These are phyloP conservation scores for Yamadazyma nakazawae DNA, from an alignment of 805 yeast genomes.

Conservation along the genomic window DNA sequence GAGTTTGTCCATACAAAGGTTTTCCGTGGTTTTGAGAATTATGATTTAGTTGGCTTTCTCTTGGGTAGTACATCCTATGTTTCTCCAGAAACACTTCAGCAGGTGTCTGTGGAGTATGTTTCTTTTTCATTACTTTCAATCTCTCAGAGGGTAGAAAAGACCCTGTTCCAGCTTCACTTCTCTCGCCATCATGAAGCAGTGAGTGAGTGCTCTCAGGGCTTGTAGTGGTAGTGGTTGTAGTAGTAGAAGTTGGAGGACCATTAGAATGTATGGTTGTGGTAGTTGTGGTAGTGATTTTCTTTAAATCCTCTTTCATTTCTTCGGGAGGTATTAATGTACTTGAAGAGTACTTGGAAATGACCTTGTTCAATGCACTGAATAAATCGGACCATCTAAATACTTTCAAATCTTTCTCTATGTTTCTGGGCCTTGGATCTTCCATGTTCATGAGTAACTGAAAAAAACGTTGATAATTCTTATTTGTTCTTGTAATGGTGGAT, in stretches of 20 bases:
- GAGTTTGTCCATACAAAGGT: background rate
- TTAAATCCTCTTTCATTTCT: background rate
- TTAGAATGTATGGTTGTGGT: background rate
- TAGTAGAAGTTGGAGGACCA: background rate
- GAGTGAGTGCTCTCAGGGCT: background rate
- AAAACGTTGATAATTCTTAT: slow-evolving; percentile 26
- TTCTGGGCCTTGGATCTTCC: slow-evolving; percentile 62
- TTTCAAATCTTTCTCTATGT: slow-evolving; percentile 68
- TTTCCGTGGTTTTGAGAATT: slow-evolving; percentile 13
- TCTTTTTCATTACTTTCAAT: slow-evolving; percentile 22
- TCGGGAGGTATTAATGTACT: background rate
- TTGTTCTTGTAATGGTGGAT: slow-evolving; percentile 51
- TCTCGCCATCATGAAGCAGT: background rate
- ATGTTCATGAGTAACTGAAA: slow-evolving; percentile 52
- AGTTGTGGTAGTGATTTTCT: background rate
- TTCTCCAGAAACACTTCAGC: slow-evolving; percentile 5
- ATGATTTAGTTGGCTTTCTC: slow-evolving; percentile 9
- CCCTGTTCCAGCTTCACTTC: background rate
- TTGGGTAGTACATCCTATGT: slow-evolving; percentile 14
- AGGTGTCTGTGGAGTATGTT: slow-evolving; percentile 7
- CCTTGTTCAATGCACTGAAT: slow-evolving; percentile 52
- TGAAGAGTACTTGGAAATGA: slow-evolving; percentile 54
- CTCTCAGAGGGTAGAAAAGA: slow-evolving; percentile 25
- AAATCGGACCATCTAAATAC: slow-evolving; percentile 59
- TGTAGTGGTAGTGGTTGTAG: background rate